phyloP scores from a whole-genome alignment of 257 asterid species.

The Rehmannia glutinosa region DNA sequence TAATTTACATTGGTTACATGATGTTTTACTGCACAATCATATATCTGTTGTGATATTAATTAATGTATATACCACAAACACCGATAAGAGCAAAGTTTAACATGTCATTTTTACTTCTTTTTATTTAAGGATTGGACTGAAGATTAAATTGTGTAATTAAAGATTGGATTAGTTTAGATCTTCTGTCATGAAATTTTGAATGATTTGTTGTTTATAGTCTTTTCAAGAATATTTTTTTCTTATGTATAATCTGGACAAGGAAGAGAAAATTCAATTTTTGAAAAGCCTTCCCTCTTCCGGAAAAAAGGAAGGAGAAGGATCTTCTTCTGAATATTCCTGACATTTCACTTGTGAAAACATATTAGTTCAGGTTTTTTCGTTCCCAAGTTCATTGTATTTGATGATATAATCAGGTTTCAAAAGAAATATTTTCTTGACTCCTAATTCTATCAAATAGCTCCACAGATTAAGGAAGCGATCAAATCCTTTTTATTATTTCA shows the following conservation, averaged over 20 bases:
- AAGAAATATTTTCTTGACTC: background rate
- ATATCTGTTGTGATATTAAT: background rate
- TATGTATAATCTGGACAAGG: background rate
- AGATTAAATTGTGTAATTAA: no score
- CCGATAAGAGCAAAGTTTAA: background rate
- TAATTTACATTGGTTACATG: background rate
- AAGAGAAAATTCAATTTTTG: background rate
- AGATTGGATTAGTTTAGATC: background rate
- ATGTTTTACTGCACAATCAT: background rate
- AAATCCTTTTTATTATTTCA: no score
- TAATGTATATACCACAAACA: background rate
- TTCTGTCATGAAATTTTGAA: background rate
- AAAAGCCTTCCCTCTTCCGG: background rate
- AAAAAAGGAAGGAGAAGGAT: background rate
- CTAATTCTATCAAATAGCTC: background rate
- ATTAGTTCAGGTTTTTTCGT: background rate
- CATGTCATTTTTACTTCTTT: background rate
- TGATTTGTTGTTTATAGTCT: background rate
- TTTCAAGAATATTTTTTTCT: background rate
- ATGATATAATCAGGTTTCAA: background rate
- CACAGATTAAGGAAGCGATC: no score
- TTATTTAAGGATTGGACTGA: background rate
- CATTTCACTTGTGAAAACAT: background rate
- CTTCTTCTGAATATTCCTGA: background rate
- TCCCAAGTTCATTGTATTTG: background rate